A percentile compares a stretch with the other conserved stretches of the same genome.
Conservation (phyloP, 2,329 filamentous ascomycete genomes). For the Penicillium sp. region DNA sequence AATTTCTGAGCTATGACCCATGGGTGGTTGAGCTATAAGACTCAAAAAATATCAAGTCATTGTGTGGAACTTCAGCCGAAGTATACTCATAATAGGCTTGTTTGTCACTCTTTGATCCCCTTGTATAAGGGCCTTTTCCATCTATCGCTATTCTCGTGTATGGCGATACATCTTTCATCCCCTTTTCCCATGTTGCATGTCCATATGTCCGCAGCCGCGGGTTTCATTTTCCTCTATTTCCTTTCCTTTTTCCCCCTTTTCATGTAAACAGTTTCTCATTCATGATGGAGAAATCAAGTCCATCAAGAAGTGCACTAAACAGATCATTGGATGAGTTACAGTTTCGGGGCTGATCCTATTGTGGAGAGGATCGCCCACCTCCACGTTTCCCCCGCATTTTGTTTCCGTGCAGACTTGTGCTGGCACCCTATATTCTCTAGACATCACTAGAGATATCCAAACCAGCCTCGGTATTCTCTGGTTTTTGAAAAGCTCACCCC, state of each 20-base stretch:
- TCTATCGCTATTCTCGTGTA: background rate
- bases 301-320: background rate
- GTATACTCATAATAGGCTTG: background rate
- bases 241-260: background rate
- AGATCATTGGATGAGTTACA: background rate
- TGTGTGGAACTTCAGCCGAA: background rate
- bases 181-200: background rate
- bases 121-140: background rate
- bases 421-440: constrained; percentile 9
- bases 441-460: constrained; percentile 8
- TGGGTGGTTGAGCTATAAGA: background rate
- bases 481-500: constrained; percentile 11
- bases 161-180: background rate
- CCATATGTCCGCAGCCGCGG: background rate
- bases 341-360: constrained; percentile 19
- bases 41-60: background rate
- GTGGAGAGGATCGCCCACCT: constrained; percentile 11
- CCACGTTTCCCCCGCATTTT: constrained; percentile 26
- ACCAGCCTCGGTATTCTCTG: constrained; percentile 28
- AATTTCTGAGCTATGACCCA: constrained; percentile 31
- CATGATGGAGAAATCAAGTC: too few species aligned
- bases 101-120: background rate
- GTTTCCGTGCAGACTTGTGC: constrained; percentile 1
- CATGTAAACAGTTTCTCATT: background rate
- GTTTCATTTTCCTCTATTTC: background rate